Evolutionary conservation across 306 rosid genomes (phyloP).

Genomic region (Acacia confusa): DNA sequence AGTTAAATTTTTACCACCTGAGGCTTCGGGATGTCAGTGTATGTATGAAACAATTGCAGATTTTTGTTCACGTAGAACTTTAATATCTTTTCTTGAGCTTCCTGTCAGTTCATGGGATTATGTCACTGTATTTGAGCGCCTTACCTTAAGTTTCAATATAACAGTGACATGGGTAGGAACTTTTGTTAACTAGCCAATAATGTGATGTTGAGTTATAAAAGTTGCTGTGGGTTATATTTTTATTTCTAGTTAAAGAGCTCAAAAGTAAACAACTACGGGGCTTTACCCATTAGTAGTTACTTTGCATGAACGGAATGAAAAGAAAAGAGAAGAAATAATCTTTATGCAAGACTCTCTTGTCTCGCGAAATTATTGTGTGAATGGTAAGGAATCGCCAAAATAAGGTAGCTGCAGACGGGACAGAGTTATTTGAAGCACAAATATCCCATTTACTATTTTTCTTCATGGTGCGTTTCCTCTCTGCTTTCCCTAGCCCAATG

Average conservation of each 20-base stretch:
- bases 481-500: background rate
- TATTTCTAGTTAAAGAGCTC: background rate
- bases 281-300: background rate
- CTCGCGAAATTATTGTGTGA: background rate
- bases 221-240: background rate
- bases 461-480: conserved; percentile 2
- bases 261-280: background rate
- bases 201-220: background rate
- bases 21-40: background rate
- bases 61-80: background rate
- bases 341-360: background rate
- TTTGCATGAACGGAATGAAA: background rate
- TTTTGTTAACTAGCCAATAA: background rate
- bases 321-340: background rate
- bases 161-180: background rate
- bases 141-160: background rate
- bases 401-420: background rate
- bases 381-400: background rate
- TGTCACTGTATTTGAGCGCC: background rate
- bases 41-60: background rate
- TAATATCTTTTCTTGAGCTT: background rate
- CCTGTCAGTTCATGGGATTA: background rate
- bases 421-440: background rate
- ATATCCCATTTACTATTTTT: background rate
- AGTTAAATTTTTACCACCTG: background rate